phyloP scores from a whole-genome alignment of 352 stramenopile species.

The Phytophthora meadii region DNA sequence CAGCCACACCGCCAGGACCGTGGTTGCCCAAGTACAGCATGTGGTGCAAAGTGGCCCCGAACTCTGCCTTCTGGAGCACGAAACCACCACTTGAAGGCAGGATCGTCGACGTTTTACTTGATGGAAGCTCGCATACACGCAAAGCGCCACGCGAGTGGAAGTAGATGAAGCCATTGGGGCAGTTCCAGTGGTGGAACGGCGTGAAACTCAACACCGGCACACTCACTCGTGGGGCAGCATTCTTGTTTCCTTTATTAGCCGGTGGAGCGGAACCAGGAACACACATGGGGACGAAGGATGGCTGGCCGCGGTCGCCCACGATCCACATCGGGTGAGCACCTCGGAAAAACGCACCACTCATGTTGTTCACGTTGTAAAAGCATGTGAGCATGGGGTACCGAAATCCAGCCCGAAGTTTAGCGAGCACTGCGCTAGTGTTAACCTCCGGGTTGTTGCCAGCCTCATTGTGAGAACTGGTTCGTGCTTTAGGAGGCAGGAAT shows the following conservation, averaged over 20 bases:
- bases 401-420: slow-evolving; percentile 80
- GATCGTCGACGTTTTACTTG: slow-evolving; percentile 75
- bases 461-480: slow-evolving; percentile 56
- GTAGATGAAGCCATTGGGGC: slow-evolving; percentile 89
- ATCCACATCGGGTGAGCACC: slow-evolving; percentile 88
- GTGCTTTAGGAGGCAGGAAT: slow-evolving; percentile 69
- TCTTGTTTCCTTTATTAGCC: slow-evolving; percentile 21
- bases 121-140: slow-evolving; percentile 83
- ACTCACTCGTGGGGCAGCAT: slow-evolving; percentile 48
- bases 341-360: slow-evolving; percentile 87
- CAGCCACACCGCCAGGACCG: slow-evolving; percentile 76
- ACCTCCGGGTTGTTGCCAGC: slow-evolving; percentile 56
- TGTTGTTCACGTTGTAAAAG: slow-evolving; percentile 87
- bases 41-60: slow-evolving; percentile 79
- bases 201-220: slow-evolving; percentile 89
- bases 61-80: slow-evolving; percentile 82
- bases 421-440: slow-evolving; percentile 72
- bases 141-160: slow-evolving; percentile 84
- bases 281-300: slow-evolving; percentile 80
- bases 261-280: slow-evolving; percentile 45
- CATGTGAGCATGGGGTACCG: slow-evolving; percentile 87
- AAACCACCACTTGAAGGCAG: slow-evolving; percentile 75
- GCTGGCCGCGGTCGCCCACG: slow-evolving; percentile 67
- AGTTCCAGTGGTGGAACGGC: slow-evolving; percentile 90
- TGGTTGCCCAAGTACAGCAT: slow-evolving; percentile 82